A percentile compares a stretch with the other conserved stretches of the same genome.
phyloP scores from a whole-genome alignment of 164 flowering plant species.

The Nelumbo lutea region DNA sequence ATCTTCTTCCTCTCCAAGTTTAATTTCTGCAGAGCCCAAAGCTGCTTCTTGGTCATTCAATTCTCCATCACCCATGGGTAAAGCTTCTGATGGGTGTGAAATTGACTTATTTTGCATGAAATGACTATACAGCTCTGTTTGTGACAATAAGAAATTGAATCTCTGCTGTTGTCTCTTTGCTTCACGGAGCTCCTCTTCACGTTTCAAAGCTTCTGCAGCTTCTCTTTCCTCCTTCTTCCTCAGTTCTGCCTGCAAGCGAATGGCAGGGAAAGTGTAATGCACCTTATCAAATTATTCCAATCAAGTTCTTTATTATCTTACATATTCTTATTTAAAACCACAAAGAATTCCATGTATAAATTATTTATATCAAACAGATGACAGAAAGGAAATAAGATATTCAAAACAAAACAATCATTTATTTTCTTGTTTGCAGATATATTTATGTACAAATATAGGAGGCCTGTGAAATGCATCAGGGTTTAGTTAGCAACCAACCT shows the following conservation, averaged over 20 bases:
- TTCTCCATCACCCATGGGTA: conserved; percentile 41
- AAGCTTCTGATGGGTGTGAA: conserved; percentile 54
- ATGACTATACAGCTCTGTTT: conserved; percentile 93
- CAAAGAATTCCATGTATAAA: neutral
- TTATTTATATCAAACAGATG: neutral
- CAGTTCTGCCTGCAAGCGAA: conserved; percentile 67
- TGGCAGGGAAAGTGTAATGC: neutral
- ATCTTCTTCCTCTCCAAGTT: conserved; percentile 54
- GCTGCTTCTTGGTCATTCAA: conserved; percentile 29
- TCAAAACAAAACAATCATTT: neutral
- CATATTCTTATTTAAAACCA: neutral
- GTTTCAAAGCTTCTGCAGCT: conserved; percentile 94
- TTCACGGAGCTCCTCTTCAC: conserved; percentile 94
- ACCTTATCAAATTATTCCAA: neutral
- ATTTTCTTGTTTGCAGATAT: neutral
- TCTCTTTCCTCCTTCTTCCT: conserved; percentile 89
- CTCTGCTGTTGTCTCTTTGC: conserved; percentile 93
- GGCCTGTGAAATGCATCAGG: neutral
- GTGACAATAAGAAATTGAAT: conserved; percentile 88
- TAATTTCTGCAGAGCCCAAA: conserved; percentile 30
- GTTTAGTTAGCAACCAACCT: no score
- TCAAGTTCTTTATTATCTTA: neutral
- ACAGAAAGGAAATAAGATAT: neutral
- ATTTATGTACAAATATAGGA: neutral
- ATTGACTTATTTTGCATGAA: conserved; percentile 90